Conservation (phyloP, 2,329 filamentous ascomycete genomes). For the Botrytis elliptica region DNA sequence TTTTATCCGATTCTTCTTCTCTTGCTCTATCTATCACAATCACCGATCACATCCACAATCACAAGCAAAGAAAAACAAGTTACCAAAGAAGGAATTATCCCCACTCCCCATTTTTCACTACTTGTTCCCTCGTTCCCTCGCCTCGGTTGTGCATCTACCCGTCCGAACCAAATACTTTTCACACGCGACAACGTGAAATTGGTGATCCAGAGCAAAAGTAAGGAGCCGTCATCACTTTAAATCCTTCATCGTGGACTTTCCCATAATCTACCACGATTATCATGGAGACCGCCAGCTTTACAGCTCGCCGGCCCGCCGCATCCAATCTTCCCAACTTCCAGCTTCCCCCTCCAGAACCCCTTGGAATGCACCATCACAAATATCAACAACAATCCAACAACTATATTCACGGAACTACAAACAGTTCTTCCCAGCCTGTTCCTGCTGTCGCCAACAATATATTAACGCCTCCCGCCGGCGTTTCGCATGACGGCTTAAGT, state of each 20-base stretch:
- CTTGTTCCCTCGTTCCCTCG: slow-evolving; percentile 7
- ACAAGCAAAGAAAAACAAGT: slow-evolving; percentile 1
- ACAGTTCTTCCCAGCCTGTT: slow-evolving; percentile 41
- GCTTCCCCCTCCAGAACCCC: slow-evolving; percentile 59
- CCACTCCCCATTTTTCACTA: slow-evolving; percentile 8
- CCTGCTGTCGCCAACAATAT: slow-evolving; percentile 42
- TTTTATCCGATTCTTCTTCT: background rate
- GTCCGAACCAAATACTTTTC: background rate
- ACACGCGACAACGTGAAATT: slow-evolving; percentile 4
- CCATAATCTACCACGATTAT: slow-evolving; percentile 36
- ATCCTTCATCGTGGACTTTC: slow-evolving; percentile 30
- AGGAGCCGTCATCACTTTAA: background rate
- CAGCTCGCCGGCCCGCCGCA: slow-evolving; percentile 67
- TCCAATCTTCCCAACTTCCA: slow-evolving; percentile 68
- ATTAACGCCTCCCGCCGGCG: slow-evolving; percentile 48
- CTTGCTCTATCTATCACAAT: background rate
- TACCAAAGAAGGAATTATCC: background rate
- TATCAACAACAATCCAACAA: slow-evolving; percentile 20
- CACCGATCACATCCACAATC: background rate
- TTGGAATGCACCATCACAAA: slow-evolving; percentile 48
- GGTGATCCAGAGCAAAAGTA: background rate
- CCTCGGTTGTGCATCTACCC: slow-evolving; percentile 14
- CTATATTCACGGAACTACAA: slow-evolving; percentile 54
- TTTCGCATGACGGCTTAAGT: slow-evolving; percentile 58
- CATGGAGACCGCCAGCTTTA: slow-evolving; percentile 64